Evolutionary conservation across 768 basidiomycete genomes (phyloP).

Genomic region (Mycena epipterygia): DNA sequence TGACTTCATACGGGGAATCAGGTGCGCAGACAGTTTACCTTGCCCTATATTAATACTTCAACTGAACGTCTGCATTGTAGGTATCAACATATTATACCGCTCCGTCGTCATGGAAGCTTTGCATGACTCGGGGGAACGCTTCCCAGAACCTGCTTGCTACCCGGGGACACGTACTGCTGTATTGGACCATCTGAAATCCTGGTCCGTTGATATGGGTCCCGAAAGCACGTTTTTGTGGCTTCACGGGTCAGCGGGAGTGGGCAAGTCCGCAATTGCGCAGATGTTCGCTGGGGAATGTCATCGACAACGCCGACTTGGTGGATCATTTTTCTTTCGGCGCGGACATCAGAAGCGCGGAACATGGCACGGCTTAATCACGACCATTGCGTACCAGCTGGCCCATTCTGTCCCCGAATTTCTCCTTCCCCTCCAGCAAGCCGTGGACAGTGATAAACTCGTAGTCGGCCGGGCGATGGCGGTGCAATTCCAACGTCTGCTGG

Average conservation of each 20-base stretch:
- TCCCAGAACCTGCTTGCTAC: background rate
- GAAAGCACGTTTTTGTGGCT: constrained; percentile 34
- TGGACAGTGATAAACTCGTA: constrained; percentile 30
- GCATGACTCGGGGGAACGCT: background rate
- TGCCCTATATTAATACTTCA: background rate
- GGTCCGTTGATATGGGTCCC: background rate
- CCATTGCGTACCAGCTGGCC: constrained; percentile 43
- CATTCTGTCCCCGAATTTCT: constrained; percentile 11
- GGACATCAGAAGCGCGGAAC: constrained; percentile 40
- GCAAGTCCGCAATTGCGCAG: constrained; percentile 38
- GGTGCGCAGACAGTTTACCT: background rate
- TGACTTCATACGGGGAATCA: background rate
- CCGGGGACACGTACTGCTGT: background rate
- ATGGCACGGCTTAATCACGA: constrained; percentile 40
- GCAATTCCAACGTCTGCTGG: constrained; percentile 32
- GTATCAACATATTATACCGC: constrained; percentile 43
- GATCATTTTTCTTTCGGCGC: constrained; percentile 50
- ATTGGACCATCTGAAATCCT: background rate
- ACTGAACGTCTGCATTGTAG: background rate
- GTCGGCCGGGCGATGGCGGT: constrained; percentile 7
- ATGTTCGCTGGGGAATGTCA: constrained; percentile 32
- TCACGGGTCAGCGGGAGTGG: constrained; percentile 36
- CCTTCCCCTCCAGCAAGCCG: constrained; percentile 10
- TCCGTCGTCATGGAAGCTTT: background rate
- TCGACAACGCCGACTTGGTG: constrained; percentile 37